Conservation (phyloP, 2,329 filamentous ascomycete genomes). For the Colletotrichum shisoi region DNA sequence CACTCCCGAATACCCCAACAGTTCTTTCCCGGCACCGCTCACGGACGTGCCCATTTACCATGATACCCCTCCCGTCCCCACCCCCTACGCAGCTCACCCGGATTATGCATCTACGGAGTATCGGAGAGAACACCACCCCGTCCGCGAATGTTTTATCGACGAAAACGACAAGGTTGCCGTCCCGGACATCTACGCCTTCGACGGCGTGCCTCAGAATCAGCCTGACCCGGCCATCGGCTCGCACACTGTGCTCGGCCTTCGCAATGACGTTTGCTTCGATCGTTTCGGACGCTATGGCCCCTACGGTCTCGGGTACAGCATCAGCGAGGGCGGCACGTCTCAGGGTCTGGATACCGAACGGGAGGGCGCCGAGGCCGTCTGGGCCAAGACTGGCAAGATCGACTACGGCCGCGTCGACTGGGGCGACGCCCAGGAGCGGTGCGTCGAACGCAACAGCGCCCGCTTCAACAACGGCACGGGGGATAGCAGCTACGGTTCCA, state of each 20-base stretch:
- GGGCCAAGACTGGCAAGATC: conserved; percentile 63
- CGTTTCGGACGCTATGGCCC: conserved; percentile 83
- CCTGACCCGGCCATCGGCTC: conserved; percentile 81
- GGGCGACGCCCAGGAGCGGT: conserved; percentile 62
- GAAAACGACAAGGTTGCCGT: conserved; percentile 62
- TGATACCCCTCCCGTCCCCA: conserved; percentile 52
- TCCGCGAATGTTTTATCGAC: conserved; percentile 71
- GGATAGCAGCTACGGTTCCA: conserved; percentile 37
- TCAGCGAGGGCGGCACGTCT: conserved; percentile 73
- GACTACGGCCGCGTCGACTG: conserved; percentile 65
- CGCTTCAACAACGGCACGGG: conserved; percentile 63
- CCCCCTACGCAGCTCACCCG: conserved; percentile 66
- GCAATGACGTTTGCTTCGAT: conserved; percentile 85
- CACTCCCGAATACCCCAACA: conserved; percentile 75
- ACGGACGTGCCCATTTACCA: conserved; percentile 47
- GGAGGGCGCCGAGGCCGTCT: conserved; percentile 70
- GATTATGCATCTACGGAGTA: conserved; percentile 71
- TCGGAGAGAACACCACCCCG: conserved; percentile 58
- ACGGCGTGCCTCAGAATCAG: conserved; percentile 76
- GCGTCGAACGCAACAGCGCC: conserved; percentile 66
- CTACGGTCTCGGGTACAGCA: conserved; percentile 84
- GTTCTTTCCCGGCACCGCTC: conserved; percentile 47
- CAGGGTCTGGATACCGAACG: conserved; percentile 77
- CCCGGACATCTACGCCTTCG: conserved; percentile 72
- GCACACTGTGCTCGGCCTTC: conserved; percentile 74